phyloP scores from a whole-genome alignment of 345 rosid genomes.

The Eucalyptus grandis region DNA sequence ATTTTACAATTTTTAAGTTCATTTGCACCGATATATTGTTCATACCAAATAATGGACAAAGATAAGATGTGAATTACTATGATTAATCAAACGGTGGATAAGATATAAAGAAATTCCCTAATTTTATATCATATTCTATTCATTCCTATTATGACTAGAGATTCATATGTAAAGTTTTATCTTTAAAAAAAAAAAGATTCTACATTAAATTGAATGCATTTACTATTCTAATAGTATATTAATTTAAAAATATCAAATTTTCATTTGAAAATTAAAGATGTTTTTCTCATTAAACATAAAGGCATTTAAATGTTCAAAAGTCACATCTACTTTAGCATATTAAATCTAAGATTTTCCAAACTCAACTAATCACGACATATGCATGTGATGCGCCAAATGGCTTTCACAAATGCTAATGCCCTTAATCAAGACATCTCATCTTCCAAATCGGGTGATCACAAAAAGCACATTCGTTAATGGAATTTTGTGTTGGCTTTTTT shows the following conservation, averaged over 20 bases:
- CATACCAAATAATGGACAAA: background rate
- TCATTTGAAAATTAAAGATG: background rate
- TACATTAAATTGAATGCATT: background rate
- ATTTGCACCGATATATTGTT: accelerated
- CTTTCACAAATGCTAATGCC: background rate
- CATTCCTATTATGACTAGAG: no score
- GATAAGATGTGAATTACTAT: no score
- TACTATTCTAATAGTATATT: background rate
- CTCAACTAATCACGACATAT: background rate
- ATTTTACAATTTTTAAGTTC: background rate
- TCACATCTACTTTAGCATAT: background rate
- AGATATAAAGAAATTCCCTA: accelerated
- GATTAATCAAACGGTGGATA: accelerated
- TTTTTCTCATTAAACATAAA: background rate
- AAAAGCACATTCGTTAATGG: background rate
- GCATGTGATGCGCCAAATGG: background rate
- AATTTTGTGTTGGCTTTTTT: no score
- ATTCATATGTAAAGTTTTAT: no score
- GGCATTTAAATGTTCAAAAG: background rate
- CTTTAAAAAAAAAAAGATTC: background rate
- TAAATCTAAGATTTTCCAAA: background rate
- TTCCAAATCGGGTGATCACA: background rate
- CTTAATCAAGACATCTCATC: background rate
- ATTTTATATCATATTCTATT: no score
- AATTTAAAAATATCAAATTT: background rate